Conservation (phyloP, 2,329 filamentous ascomycete genomes). For the Cercospora sojina region DNA sequence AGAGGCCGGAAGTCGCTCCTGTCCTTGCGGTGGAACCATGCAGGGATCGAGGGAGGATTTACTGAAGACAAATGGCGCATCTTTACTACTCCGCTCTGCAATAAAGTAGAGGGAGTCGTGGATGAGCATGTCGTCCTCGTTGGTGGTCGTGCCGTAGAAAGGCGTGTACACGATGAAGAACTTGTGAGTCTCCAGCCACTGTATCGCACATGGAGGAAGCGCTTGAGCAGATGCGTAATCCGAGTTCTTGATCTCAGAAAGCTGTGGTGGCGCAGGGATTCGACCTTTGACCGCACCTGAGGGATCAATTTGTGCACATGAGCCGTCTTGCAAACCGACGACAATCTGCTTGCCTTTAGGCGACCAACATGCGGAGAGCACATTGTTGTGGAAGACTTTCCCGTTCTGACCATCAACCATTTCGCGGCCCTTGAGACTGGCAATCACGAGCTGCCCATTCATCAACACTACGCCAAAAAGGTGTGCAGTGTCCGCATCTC, state of each 20-base stretch:
- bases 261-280: conserved; percentile 72
- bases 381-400: conserved; percentile 65
- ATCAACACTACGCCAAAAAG: conserved; percentile 74
- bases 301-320: conserved; percentile 77
- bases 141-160: conserved; percentile 28
- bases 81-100: conserved; percentile 64
- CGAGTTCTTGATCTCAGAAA: conserved; percentile 50
- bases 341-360: conserved; percentile 88
- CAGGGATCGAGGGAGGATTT: conserved; percentile 70
- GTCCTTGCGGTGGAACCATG: conserved; percentile 60
- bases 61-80: conserved; percentile 66
- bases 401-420: conserved; percentile 62
- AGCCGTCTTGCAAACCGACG: conserved; percentile 78
- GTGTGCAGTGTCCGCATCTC: conserved; percentile 61
- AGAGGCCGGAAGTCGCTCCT: conserved; percentile 59
- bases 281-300: conserved; percentile 73
- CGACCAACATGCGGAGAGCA: conserved; percentile 88
- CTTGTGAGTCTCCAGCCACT: conserved; percentile 71
- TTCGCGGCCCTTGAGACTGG: conserved; percentile 68
- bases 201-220: conserved; percentile 55
- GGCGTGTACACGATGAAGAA: conserved; percentile 75
- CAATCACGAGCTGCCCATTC: conserved; percentile 78
- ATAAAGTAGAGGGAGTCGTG: conserved; percentile 73
- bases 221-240: conserved; percentile 30
- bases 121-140: conserved; percentile 23